Conservation (phyloP, 1,284 basidiomycete genomes). For the Phlebopus sp. region DNA sequence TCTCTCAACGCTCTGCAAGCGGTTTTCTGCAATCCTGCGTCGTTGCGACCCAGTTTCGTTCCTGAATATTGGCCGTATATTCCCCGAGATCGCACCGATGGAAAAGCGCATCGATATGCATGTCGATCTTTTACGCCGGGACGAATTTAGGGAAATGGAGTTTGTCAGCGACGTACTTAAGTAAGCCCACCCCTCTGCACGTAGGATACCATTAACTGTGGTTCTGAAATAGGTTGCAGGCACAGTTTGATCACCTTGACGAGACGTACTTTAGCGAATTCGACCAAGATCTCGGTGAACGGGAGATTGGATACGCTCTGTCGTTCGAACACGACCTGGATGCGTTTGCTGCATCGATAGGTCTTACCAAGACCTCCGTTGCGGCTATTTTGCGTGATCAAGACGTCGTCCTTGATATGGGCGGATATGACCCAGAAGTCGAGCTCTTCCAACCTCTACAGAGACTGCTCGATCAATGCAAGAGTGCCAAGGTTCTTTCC, state of each 20-base stretch:
- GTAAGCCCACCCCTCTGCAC: conserved; percentile 42
- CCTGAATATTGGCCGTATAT: conserved; percentile 80
- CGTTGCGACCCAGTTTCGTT: conserved; percentile 81
- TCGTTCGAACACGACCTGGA: conserved; percentile 89
- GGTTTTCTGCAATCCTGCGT: conserved; percentile 80
- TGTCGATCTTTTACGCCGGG: conserved; percentile 76
- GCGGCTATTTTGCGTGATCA: conserved; percentile 70
- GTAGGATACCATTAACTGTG: not conserved
- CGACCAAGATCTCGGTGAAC: conserved; percentile 84
- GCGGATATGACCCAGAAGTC: conserved; percentile 67
- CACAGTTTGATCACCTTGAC: conserved; percentile 87
- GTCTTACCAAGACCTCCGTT: conserved; percentile 84
- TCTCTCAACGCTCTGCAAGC: conserved; percentile 80
- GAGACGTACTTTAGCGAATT: conserved; percentile 81
- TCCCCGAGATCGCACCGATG: conserved; percentile 80
- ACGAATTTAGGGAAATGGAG: conserved; percentile 91
- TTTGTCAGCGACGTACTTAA: conserved; percentile 87
- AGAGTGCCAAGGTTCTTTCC: conserved; percentile 76
- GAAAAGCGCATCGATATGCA: conserved; percentile 93
- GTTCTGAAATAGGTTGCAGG: conserved; percentile 62
- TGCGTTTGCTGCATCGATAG: conserved; percentile 86
- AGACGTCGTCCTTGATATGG: conserved; percentile 72
- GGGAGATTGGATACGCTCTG: conserved; percentile 79
- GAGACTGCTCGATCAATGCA: conserved; percentile 76
- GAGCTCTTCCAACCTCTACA: conserved; percentile 81